Conservation (phyloP, 495 filamentous ascomycete genomes). For the Xanthoparmelia taractica region DNA sequence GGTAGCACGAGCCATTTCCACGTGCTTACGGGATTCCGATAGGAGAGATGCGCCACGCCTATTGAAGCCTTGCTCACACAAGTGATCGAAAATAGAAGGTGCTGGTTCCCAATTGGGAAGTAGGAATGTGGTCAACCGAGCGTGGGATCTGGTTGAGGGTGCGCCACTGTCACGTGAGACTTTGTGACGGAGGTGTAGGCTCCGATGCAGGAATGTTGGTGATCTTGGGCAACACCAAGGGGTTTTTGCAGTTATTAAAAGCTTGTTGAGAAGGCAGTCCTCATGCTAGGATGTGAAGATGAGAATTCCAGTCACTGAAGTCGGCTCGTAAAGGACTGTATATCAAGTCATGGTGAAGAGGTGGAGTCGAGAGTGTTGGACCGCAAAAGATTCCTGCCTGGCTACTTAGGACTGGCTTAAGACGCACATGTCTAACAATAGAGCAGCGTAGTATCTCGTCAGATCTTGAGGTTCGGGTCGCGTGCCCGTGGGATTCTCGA, state of each 20-base stretch:
- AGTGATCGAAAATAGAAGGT: not conserved
- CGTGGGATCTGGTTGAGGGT: not conserved
- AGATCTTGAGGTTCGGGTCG: not conserved
- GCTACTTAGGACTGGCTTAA: too few relatives aligned
- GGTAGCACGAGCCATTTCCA: not conserved
- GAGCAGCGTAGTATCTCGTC: not conserved
- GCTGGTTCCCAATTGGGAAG: not conserved
- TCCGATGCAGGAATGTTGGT: too few relatives aligned
- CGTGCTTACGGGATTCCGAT: not conserved
- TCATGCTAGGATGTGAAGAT: too few relatives aligned
- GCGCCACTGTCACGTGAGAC: not conserved
- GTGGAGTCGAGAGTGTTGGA: too few relatives aligned
- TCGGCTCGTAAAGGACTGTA: too few relatives aligned
- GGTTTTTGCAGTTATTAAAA: too few relatives aligned
- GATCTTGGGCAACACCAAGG: too few relatives aligned
- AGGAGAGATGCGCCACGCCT: not conserved
- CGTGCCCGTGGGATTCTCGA: not conserved
- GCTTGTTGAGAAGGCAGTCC: too few relatives aligned
- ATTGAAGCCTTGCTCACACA: not conserved
- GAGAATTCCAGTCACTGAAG: too few relatives aligned
- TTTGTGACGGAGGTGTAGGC: not conserved
- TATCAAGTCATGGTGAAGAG: too few relatives aligned
- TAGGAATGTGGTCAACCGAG: not conserved
- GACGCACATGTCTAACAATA: too few relatives aligned
- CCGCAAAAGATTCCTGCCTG: too few relatives aligned